Evolutionary conservation across 345 rosid species (phyloP), one percentile per base, ranked within the genome.

Genomic region (Fremontodendron californicum): DNA sequence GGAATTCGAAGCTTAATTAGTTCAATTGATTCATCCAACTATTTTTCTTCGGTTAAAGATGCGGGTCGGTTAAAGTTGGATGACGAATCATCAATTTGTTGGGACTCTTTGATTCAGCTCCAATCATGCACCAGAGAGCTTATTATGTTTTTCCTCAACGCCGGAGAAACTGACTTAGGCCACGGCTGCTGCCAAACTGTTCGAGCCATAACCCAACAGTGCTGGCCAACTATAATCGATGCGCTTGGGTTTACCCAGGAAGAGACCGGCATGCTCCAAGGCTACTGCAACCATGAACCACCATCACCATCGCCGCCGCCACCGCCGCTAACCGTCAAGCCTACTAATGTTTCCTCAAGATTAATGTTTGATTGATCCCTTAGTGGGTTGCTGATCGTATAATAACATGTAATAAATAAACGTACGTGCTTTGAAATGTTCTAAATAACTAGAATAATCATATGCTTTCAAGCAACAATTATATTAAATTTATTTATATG

Each of bases 81-180:
- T 3, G 73, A 45, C 0, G 75, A 79, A 31, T 71, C 87, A 0
- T 12, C 86, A 0, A 76, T 43, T 12, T 88, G 90, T 69, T 88
- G 88, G 89, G 91, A 81, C 90, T 31, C 57, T 10, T 45, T 88
- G 82, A 49, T 85, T 42, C 83, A 84, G 73, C 89, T 88, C 19
- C 85, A 87, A n/a, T n/a, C n/a, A n/a, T n/a, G n/a, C n/a, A n/a
- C n/a, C n/a, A n/a, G n/a, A n/a, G n/a, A n/a, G n/a, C 78, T 86
- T 7, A 55, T 86, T 10, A 35, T 84, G 48, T 87, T 89, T 73
- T 88, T 88, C 72, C 67, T 89, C 55, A 85, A 85, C 21, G 35
- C 35, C 1, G 90, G 89, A 0, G 88, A 86, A 55, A 80, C 86
- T 4, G 73, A 76, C 52, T 37, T 88, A 15, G 90, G 90, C 4